These are phyloP conservation scores for Orbilia brochopaga DNA, from an alignment of 2,329 filamentous ascomycete genomes.

Conservation along the genomic window DNA sequence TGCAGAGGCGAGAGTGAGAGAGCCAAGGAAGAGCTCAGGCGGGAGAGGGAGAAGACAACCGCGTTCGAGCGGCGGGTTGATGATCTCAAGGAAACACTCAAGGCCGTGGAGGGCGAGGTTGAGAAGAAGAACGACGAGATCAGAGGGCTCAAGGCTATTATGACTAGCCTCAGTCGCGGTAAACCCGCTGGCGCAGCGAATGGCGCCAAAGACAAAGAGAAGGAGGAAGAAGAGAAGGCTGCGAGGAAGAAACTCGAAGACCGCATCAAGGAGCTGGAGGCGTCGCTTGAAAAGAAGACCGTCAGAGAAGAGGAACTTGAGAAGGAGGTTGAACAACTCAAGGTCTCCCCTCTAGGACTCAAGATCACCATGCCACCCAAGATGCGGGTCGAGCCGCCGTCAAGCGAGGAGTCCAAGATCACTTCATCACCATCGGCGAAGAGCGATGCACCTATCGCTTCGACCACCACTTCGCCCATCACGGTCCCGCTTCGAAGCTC, in stretches of 20 bases:
- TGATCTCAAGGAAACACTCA: slow-evolving; percentile 56
- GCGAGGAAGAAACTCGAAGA: slow-evolving; percentile 74
- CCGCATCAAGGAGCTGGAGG: slow-evolving; percentile 78
- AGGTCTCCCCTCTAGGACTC: slow-evolving; percentile 22
- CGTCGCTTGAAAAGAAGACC: slow-evolving; percentile 73
- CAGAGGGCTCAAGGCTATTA: slow-evolving; percentile 93
- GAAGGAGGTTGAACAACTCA: slow-evolving; percentile 74
- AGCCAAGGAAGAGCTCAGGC: slow-evolving; percentile 81
- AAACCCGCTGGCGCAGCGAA: slow-evolving; percentile 58
- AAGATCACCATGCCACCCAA: slow-evolving; percentile 42
- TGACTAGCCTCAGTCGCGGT: slow-evolving; percentile 88
- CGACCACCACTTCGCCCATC: neutral
- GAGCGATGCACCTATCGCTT: neutral
- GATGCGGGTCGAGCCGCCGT: slow-evolving; percentile 5
- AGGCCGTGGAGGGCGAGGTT: slow-evolving; percentile 64
- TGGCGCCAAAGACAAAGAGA: slow-evolving; percentile 57
- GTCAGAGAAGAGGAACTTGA: slow-evolving; percentile 83
- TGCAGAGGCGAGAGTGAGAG: slow-evolving; percentile 91
- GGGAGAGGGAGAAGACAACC: slow-evolving; percentile 83
- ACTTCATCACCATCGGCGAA: neutral
- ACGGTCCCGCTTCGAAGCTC: slow-evolving; percentile 2
- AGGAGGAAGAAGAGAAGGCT: slow-evolving; percentile 66
- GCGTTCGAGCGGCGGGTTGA: slow-evolving; percentile 61
- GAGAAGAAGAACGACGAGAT: slow-evolving; percentile 98
- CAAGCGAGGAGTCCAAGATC: neutral